Evolutionary conservation across 2,329 filamentous ascomycete species (phyloP).

Genomic region (Aschersonia sp.): DNA sequence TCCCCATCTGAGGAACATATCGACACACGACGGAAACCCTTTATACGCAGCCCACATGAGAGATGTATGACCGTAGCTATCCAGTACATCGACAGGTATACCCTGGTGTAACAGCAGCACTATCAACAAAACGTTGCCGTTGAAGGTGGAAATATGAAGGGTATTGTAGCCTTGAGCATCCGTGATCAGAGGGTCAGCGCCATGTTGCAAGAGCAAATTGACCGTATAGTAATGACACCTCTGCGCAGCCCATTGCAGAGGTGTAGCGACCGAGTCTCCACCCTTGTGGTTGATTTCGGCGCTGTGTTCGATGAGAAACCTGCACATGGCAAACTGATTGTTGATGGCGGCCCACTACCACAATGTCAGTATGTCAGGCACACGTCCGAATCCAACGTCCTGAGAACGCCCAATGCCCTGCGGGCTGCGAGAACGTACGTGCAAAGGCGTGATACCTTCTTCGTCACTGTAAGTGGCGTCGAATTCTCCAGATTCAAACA

Average conservation of each 20-base stretch:
- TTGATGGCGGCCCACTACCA: conserved; percentile 96
- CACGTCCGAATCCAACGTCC: neutral
- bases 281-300: conserved; percentile 92
- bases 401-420: no score
- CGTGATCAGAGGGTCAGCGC: conserved; percentile 81
- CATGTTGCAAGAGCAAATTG: conserved; percentile 77
- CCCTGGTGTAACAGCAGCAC: conserved; percentile 86
- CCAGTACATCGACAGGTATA: conserved; percentile 82
- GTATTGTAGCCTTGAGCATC: conserved; percentile 98
- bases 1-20: conserved; percentile 86
- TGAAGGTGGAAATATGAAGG: conserved; percentile 90
- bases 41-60: conserved; percentile 99
- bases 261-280: conserved; percentile 86
- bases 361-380: neutral
- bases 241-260: conserved; percentile 94
- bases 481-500: conserved; percentile 72
- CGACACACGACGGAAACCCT: conserved; percentile 82
- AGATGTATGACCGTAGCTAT: conserved; percentile 81
- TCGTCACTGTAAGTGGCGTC: conserved; percentile 75
- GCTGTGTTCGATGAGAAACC: conserved; percentile 72
- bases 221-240: conserved; percentile 94
- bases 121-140: conserved; percentile 84
- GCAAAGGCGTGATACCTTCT: conserved; percentile 88
- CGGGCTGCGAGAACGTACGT: conserved; percentile 41
- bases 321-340: conserved; percentile 95